Base-by-base conservation (phyloP, 345 rosid genomes). In the Odontarrhena argentea region DNA sequence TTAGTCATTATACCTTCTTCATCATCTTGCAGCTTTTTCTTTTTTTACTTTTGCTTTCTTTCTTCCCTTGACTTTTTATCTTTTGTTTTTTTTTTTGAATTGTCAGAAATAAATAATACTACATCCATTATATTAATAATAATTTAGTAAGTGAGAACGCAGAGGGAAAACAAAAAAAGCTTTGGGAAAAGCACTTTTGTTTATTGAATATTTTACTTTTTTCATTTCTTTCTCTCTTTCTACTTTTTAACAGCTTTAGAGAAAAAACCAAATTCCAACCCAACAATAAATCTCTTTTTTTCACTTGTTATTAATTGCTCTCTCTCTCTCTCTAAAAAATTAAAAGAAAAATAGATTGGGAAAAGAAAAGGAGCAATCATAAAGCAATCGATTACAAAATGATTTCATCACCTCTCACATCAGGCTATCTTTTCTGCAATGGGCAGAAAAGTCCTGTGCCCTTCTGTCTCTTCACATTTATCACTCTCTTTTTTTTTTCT, bases 351-450 rank as follows among this genome's bases (percentile, higher is more conserved):
- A 28, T 7, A 13, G 38, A 41, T 4, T 18, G 22, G 22, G 24
- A 13, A 38, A 58, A 54, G 26, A 15, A 59, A 22, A 60, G 57
- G 13, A 70, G 75, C 76, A 76, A 76, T 76, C 79, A 76, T 76
- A 76, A 76, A 76, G 79, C 72, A 76, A 76, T 76, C 79, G 79
- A 76, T 76, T 76, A 76, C 79, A 76, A 76, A 76, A 76, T 76
- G 76, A 76, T 76, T 76, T 76, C 71, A 65, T 76, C 72, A 76
- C 71, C 71, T 76, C 59, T 76, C 79, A 76, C 76, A 70, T 76
- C 79, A 76, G 26, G 18, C 72, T 65, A 70, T 70, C 79, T 76
- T 76, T 76, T 76, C 79, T 76, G 69, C 47, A 57, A 68, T 60
- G 45, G 37, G 63, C 79, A 76, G 75, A 69, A 76, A 70, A 70